Conservation (phyloP, 2,329 filamentous ascomycete species). For the Xylariaceae sp. region DNA sequence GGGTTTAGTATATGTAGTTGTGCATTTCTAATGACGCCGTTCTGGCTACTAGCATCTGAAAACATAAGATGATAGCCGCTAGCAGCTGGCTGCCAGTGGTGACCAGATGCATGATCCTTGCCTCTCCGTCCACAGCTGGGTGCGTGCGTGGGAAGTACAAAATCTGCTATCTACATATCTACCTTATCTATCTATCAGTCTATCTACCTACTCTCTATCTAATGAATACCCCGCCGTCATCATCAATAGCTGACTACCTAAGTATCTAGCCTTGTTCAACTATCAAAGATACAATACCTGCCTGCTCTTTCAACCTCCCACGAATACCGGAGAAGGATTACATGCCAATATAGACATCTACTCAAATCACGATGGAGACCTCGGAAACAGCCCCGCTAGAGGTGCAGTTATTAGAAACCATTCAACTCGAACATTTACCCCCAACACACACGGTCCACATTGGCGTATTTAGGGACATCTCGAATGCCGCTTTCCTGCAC, state of each 20-base stretch:
- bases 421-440: slow-evolving; percentile 77
- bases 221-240: too few relatives aligned
- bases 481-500: slow-evolving; percentile 78
- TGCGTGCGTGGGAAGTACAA: too few relatives aligned
- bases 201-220: too few relatives aligned
- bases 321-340: not conserved
- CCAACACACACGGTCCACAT: slow-evolving; percentile 68
- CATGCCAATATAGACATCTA: not conserved
- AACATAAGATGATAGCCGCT: too few relatives aligned
- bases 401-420: slow-evolving; percentile 56
- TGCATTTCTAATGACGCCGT: too few relatives aligned
- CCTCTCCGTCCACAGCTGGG: too few relatives aligned
- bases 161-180: not conserved
- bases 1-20: too few relatives aligned
- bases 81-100: too few relatives aligned
- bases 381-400: not conserved
- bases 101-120: too few relatives aligned
- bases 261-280: not conserved
- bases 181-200: slow-evolving; percentile 10
- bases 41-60: too few relatives aligned
- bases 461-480: slow-evolving; percentile 73
- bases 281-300: not conserved
- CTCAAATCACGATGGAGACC: not conserved
- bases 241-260: slow-evolving; percentile 1
- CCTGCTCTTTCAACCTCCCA: not conserved